These are phyloP conservation scores for Cryptococcus sp. DNA, from an alignment of 1,284 basidiomycete genomes.

Conservation along the genomic window DNA sequence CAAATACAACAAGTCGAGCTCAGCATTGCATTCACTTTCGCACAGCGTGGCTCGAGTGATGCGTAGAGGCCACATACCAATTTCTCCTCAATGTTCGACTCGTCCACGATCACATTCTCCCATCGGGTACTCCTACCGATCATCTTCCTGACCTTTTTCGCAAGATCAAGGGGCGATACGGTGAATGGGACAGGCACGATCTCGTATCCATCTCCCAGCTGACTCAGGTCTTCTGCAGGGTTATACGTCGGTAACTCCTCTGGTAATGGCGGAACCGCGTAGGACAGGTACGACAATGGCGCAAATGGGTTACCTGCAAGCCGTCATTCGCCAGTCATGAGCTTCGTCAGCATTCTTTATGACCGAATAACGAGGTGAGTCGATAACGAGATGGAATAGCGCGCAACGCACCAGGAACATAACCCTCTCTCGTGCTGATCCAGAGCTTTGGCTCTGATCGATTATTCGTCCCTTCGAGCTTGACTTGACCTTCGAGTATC, in stretches of 20 bases:
- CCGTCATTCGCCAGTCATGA: neutral
- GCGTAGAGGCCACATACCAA: constrained; percentile 23
- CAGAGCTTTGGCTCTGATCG: constrained; percentile 21
- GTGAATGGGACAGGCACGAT: constrained; percentile 60
- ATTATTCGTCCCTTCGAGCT: neutral
- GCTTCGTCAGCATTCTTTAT: neutral
- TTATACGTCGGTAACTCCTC: constrained; percentile 36
- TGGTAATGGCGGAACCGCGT: constrained; percentile 39
- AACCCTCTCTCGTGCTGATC: constrained; percentile 34
- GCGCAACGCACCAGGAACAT: constrained; percentile 38
- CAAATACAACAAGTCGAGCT: neutral
- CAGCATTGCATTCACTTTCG: neutral
- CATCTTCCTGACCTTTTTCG: constrained; percentile 29
- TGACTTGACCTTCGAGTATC: constrained; percentile 34
- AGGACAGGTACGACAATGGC: constrained; percentile 49
- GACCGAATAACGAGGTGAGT: neutral
- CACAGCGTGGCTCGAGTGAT: no score
- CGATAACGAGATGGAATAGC: neutral
- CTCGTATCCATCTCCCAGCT: constrained; percentile 65
- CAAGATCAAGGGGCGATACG: constrained; percentile 39
- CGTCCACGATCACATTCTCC: constrained; percentile 31
- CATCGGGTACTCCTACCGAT: constrained; percentile 26
- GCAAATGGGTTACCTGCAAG: constrained; percentile 49
- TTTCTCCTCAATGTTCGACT: constrained; percentile 34
- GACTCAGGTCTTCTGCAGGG: constrained; percentile 53